Base-by-base conservation (phyloP, 139 green algal species). In the Protoeuglena noctilucae region DNA sequence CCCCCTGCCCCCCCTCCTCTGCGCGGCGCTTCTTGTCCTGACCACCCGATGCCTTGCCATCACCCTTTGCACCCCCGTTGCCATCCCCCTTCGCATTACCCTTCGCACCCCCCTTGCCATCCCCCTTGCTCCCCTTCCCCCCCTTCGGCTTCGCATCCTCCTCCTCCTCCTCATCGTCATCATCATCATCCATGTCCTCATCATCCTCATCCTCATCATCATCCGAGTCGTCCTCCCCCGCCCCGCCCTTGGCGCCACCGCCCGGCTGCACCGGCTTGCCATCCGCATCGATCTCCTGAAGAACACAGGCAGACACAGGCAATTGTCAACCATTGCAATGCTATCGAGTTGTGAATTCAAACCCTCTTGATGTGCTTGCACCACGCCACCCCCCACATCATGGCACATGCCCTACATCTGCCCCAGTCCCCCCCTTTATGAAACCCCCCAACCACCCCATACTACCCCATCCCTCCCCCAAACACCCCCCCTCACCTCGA, bases 261-360 rank as follows among this genome's bases (percentile, higher is more conserved):
- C 28, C 30, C 39, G 7, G 9, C 34, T 43, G 9, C 9, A 43
- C 34, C 34, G 34, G 34, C 34, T 43, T 43, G 9, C 34, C 34
- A 12, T 60, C 47, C 4, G 24, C 48, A 2, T 62, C 61, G 27
- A 80, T 40, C 27, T 82, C 74, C 60, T 81, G 54, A 46, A 82
- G 82, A n/a, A 71, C 60, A 4, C 78, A 7, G 34, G 7, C 12
- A 43, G 34, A n/a, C n/a, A n/a, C n/a, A n/a, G n/a, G n/a, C n/a
- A n/a, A n/a, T n/a, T n/a, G n/a, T n/a, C n/a, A n/a, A n/a, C n/a
- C n/a, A n/a, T n/a, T n/a, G n/a, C n/a, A n/a, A n/a, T n/a, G n/a
- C n/a, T n/a, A n/a, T n/a, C n/a, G n/a, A n/a, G n/a, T n/a, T n/a
- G n/a, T n/a, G n/a, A n/a, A n/a, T n/a, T n/a, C n/a, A n/a, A n/a